Conservation (phyloP, 2,329 filamentous ascomycete genomes). For the Pseudogymnoascus sp. region DNA sequence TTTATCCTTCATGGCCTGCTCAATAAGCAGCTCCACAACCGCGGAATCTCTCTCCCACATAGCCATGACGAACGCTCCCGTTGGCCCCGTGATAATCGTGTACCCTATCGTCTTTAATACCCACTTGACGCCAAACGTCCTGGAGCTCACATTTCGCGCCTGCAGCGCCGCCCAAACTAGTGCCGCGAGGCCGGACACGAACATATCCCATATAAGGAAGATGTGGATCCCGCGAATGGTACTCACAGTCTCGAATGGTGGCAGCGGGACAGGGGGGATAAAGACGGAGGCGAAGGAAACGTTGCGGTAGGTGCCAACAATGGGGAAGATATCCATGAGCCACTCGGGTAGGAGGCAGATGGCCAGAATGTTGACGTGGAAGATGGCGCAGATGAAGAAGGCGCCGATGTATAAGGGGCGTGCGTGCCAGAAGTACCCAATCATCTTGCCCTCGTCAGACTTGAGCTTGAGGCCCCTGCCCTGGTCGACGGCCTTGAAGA, state of each 20-base stretch:
- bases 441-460: background rate
- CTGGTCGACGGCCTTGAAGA: background rate
- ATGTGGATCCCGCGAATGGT: background rate
- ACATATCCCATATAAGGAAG: conserved; percentile 1
- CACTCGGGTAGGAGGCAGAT: conserved; percentile 1
- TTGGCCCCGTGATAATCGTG: background rate
- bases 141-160: background rate
- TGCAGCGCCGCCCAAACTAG: background rate
- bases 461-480: background rate
- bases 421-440: background rate
- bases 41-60: conserved; percentile 6
- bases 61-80: background rate
- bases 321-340: background rate
- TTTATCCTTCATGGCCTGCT: conserved; percentile 5
- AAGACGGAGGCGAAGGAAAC: background rate
- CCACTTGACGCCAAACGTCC: background rate
- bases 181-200: background rate
- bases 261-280: background rate
- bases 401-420: background rate
- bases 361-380: background rate
- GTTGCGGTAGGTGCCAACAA: background rate
- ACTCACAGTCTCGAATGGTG: background rate
- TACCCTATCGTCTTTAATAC: background rate
- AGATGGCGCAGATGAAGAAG: background rate
- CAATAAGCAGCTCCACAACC: background rate